Conservation (phyloP, 306 rosid species). For the Rosa multiflora region DNA sequence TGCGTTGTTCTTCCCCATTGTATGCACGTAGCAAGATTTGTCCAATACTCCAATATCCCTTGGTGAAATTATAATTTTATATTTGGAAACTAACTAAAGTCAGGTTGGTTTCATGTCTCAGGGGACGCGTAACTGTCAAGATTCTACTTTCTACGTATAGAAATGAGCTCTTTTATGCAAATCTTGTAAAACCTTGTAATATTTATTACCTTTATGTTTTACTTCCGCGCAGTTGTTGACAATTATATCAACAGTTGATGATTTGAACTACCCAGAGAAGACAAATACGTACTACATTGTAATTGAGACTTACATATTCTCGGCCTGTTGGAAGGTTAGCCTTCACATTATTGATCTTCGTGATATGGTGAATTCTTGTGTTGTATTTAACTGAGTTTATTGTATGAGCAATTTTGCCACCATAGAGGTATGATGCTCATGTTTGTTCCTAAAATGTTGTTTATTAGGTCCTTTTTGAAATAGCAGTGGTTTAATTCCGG, state of each 20-base stretch:
- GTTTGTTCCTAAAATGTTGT: neutral
- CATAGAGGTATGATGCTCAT: constrained; percentile 3
- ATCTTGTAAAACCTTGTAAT: neutral
- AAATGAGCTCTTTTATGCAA: neutral
- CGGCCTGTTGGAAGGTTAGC: constrained; percentile 95
- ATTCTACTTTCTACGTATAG: neutral
- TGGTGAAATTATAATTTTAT: neutral
- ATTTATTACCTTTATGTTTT: constrained; percentile 25
- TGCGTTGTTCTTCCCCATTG: neutral
- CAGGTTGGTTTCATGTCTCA: neutral
- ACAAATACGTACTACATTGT: constrained; percentile 85
- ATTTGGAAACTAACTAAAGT: neutral
- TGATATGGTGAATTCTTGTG: constrained; percentile 13
- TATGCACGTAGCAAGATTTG: neutral
- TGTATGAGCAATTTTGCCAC: neutral
- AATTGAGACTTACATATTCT: constrained; percentile 80
- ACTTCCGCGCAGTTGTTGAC: constrained; percentile 65
- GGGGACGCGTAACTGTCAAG: neutral
- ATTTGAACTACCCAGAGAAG: constrained; percentile 95
- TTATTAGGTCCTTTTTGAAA: neutral
- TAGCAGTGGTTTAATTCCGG: constrained; percentile 15
- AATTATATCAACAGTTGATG: constrained; percentile 82
- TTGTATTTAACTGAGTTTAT: constrained; percentile 11
- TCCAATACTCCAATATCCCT: neutral
- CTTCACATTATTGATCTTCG: constrained; percentile 21